A percentile compares a stretch with the other conserved stretches of the same genome.
phyloP scores from a whole-genome alignment of 352 stramenopile species.

The Globisporangium nagaii region DNA sequence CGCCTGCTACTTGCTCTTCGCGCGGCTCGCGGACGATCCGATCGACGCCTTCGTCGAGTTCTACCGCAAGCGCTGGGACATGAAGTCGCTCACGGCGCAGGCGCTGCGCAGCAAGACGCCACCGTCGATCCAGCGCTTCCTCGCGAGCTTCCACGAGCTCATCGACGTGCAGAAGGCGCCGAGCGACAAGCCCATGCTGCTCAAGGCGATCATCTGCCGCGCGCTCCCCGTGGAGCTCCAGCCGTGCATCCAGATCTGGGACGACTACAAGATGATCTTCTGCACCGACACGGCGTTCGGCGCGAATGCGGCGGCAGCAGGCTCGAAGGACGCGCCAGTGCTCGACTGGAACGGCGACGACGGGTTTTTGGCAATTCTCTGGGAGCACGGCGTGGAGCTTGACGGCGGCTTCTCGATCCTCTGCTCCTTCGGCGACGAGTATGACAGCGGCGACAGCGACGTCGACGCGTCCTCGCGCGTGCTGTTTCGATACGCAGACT shows the following conservation, averaged over 20 bases:
- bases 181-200: conserved; percentile 59
- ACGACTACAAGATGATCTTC: conserved; percentile 70
- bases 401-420: conserved; percentile 81
- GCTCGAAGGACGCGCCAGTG: conserved; percentile 28
- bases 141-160: conserved; percentile 58
- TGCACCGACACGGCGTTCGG: conserved; percentile 34
- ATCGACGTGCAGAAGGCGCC: conserved; percentile 43
- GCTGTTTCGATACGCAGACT: conserved; percentile 75
- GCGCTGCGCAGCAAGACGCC: conserved; percentile 63
- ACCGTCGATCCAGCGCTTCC: conserved; percentile 69
- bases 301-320: not conserved
- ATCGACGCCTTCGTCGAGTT: conserved; percentile 90
- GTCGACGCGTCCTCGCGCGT: conserved; percentile 62
- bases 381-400: conserved; percentile 70
- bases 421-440: conserved; percentile 78
- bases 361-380: conserved; percentile 73
- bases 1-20: conserved; percentile 92
- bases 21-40: conserved; percentile 53
- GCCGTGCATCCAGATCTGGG: conserved; percentile 82
- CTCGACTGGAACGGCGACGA: conserved; percentile 80
- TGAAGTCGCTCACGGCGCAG: conserved; percentile 59
- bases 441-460: conserved; percentile 49
- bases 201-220: conserved; percentile 76
- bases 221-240: conserved; percentile 65
- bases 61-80: conserved; percentile 78